Percentiles rank a stretch among this genome's conserved stretches.
phyloP scores from a whole-genome alignment of 1,284 basidiomycete species.

The Xerocomus cyaneibrunnescens region DNA sequence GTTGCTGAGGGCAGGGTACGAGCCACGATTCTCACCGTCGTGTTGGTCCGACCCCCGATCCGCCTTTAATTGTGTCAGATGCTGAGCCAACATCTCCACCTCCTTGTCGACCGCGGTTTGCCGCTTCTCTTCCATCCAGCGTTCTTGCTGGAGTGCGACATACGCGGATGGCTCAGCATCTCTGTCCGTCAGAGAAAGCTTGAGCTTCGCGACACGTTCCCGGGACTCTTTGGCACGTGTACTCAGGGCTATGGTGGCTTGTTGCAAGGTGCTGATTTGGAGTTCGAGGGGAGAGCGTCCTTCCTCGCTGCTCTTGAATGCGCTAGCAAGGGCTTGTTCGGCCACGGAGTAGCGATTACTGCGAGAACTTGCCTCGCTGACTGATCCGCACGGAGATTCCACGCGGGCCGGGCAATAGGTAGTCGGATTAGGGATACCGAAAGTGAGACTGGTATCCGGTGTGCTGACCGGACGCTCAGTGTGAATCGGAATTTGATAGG shows the following conservation, averaged over 20 bases:
- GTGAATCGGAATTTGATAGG: slow-evolving; percentile 14
- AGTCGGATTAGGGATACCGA: slow-evolving; percentile 30
- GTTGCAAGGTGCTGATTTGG: slow-evolving; percentile 47
- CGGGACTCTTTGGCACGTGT: slow-evolving; percentile 47
- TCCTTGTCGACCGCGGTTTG: slow-evolving; percentile 39
- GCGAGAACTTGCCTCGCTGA: slow-evolving; percentile 27
- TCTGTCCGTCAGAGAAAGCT: slow-evolving; percentile 39
- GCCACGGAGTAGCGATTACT: slow-evolving; percentile 41
- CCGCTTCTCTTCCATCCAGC: slow-evolving; percentile 52
- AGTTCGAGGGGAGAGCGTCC: slow-evolving; percentile 41
- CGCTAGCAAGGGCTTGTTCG: slow-evolving; percentile 39
- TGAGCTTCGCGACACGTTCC: slow-evolving; percentile 42
- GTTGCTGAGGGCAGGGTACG: slow-evolving; percentile 30
- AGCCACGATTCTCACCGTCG: slow-evolving; percentile 25
- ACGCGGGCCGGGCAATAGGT: slow-evolving; percentile 6
- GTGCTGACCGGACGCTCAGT: slow-evolving; percentile 22
- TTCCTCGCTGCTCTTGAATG: slow-evolving; percentile 32
- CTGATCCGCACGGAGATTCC: slow-evolving; percentile 23
- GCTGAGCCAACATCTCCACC: slow-evolving; percentile 29
- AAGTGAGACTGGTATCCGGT: slow-evolving; percentile 26
- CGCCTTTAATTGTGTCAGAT: slow-evolving; percentile 27
- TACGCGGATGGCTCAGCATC: slow-evolving; percentile 38
- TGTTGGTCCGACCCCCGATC: slow-evolving; percentile 18
- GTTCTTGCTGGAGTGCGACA: slow-evolving; percentile 42
- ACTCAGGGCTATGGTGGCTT: slow-evolving; percentile 42